Conservation (phyloP, 169 alveolate genomes). For the Eimeria acervulina region DNA sequence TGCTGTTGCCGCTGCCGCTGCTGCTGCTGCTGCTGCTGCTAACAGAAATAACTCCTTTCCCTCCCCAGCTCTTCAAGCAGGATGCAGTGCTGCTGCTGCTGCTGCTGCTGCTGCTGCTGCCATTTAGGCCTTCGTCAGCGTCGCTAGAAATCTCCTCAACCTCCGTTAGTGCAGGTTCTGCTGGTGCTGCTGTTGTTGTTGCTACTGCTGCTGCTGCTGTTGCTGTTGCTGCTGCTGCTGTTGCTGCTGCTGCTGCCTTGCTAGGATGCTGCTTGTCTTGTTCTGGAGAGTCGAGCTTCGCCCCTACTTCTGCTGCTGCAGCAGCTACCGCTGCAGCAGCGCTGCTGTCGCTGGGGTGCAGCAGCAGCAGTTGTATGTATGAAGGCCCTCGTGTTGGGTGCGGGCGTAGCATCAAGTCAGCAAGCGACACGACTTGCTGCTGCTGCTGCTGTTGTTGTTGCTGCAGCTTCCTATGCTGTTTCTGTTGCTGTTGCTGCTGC, state of each 20-base stretch:
- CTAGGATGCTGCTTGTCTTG: neutral
- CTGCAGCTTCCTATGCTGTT: neutral
- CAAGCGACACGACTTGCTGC: constrained; percentile 24
- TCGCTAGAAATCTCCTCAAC: neutral
- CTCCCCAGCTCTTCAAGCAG: neutral
- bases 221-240: constrained; percentile 14
- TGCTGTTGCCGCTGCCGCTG: constrained; percentile 70
- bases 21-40: constrained; percentile 58
- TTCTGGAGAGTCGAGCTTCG: neutral
- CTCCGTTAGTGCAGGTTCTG: neutral
- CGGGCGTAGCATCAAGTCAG: constrained; percentile 58
- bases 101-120: constrained; percentile 16
- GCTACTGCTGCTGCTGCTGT: constrained; percentile 13
- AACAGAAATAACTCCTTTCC: neutral
- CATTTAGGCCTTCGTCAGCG: neutral
- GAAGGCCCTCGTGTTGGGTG: constrained; percentile 56
- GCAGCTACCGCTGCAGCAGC: constrained; percentile 58
- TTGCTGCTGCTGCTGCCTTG: constrained; percentile 10
- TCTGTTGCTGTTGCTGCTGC: neutral
- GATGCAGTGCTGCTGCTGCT: neutral
- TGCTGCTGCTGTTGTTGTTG: neutral
- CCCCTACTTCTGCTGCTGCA: constrained; percentile 65
- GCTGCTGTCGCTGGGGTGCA: constrained; percentile 38
- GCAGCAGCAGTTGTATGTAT: constrained; percentile 31
- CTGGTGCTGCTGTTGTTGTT: neutral